Evolutionary conservation across 192 early-diverging fungal species (phyloP).

Genomic region (Coemansia sp.): DNA sequence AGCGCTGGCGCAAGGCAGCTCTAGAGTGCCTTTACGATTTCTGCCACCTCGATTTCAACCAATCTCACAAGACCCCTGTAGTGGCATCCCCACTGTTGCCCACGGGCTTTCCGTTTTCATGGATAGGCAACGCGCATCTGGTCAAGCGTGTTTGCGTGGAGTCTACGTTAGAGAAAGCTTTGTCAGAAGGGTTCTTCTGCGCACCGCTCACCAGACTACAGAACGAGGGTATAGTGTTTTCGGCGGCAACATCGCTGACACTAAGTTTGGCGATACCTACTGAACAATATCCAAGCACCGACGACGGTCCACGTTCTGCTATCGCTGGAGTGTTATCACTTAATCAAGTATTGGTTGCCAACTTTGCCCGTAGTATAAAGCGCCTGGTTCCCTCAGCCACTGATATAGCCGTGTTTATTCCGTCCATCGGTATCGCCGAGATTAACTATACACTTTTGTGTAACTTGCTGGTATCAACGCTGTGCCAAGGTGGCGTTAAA

Average conservation of each 20-base stretch:
- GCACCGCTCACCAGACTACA: no score
- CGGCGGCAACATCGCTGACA: neutral
- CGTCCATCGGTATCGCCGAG: no score
- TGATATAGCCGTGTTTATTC: neutral
- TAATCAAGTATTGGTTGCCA: neutral
- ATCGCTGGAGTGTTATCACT: neutral
- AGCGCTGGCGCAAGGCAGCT: no score
- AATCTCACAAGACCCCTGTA: no score
- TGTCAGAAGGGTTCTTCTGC: no score
- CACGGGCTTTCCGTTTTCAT: no score
- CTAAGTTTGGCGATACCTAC: neutral
- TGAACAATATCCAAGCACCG: neutral
- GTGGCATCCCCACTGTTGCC: no score
- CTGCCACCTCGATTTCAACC: no score
- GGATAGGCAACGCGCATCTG: no score
- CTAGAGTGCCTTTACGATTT: no score
- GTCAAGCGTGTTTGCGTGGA: no score
- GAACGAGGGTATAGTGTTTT: neutral
- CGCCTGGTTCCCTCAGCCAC: neutral
- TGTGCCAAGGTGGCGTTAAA: neutral
- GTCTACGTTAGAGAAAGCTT: no score
- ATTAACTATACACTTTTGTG: neutral
- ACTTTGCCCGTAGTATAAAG: neutral
- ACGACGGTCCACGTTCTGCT: neutral
- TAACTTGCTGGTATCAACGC: neutral